phyloP scores from a whole-genome alignment of 306 rosid genomes.

The Pterocarpus macrocarpus region DNA sequence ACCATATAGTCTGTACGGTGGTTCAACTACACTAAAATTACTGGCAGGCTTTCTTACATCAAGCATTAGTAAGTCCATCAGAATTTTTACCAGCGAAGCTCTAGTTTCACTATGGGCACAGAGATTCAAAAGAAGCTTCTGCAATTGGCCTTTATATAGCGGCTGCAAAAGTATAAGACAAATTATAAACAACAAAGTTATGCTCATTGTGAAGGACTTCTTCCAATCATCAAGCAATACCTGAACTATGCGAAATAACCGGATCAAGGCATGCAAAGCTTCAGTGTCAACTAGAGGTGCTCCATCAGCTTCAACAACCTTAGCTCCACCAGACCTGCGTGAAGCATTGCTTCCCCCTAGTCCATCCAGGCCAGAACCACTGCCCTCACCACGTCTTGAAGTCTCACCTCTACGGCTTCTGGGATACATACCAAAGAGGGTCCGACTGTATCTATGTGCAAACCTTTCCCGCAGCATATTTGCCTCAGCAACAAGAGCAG shows the following conservation, averaged over 20 bases:
- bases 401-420: constrained; percentile 96
- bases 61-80: constrained; percentile 85
- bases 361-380: constrained; percentile 75
- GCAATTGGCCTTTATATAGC: constrained; percentile 91
- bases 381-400: constrained; percentile 84
- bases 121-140: constrained; percentile 93
- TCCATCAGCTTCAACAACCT: constrained; percentile 97
- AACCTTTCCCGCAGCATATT: constrained; percentile 95
- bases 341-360: constrained; percentile 72
- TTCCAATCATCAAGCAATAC: constrained; percentile 49
- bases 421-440: constrained; percentile 95
- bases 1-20: constrained; percentile 87
- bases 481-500: constrained; percentile 99
- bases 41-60: constrained; percentile 69
- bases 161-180: constrained; percentile 70
- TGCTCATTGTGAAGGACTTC: constrained; percentile 22
- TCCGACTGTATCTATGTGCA: constrained; percentile 93
- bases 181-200: constrained; percentile 34
- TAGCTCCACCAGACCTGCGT: constrained; percentile 77
- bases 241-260: constrained; percentile 96
- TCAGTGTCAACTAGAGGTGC: constrained; percentile 84
- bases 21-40: constrained; percentile 57
- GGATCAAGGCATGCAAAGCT: constrained; percentile 88
- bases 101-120: constrained; percentile 93
- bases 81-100: constrained; percentile 82